These are phyloP conservation scores for Senna siamea DNA, from an alignment of 306 rosid species.

Conservation along the genomic window DNA sequence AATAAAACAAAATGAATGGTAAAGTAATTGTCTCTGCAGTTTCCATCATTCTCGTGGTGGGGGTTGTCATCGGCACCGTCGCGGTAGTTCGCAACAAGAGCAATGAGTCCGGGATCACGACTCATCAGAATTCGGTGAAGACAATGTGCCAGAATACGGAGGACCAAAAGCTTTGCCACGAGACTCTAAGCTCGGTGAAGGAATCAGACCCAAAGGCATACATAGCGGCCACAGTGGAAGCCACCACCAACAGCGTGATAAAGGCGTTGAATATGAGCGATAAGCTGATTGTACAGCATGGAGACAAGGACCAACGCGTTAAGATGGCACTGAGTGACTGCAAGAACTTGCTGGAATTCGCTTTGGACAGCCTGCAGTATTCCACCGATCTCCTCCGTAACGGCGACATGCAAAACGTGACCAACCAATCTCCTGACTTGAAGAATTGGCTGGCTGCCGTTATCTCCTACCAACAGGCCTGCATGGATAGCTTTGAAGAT, in stretches of 20 bases:
- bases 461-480: not conserved
- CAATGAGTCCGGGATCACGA: not conserved
- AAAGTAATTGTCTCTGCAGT: slow-evolving; percentile 50
- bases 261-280: slow-evolving; percentile 60
- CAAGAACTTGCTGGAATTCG: slow-evolving; percentile 57
- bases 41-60: slow-evolving; percentile 67
- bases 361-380: slow-evolving; percentile 46
- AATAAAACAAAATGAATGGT: slow-evolving; percentile 40
- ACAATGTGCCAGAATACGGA: slow-evolving; percentile 51
- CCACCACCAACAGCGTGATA: slow-evolving; percentile 42
- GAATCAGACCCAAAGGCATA: slow-evolving; percentile 50
- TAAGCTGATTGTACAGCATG: slow-evolving; percentile 33
- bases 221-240: slow-evolving; percentile 44
- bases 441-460: slow-evolving; percentile 19
- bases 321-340: slow-evolving; percentile 67
- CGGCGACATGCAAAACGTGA: slow-evolving; percentile 7
- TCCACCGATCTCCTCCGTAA: slow-evolving; percentile 25
- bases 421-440: slow-evolving; percentile 3
- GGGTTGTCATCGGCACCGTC: slow-evolving; percentile 59
- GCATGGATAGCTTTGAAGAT: not conserved
- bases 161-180: slow-evolving; percentile 50
- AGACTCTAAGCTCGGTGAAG: slow-evolving; percentile 40
- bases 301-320: not conserved
- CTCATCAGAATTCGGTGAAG: slow-evolving; percentile 39
- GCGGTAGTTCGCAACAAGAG: slow-evolving; percentile 38